phyloP scores from a whole-genome alignment of 1,284 basidiomycete species.

The Ceratobasidium theobromae region DNA sequence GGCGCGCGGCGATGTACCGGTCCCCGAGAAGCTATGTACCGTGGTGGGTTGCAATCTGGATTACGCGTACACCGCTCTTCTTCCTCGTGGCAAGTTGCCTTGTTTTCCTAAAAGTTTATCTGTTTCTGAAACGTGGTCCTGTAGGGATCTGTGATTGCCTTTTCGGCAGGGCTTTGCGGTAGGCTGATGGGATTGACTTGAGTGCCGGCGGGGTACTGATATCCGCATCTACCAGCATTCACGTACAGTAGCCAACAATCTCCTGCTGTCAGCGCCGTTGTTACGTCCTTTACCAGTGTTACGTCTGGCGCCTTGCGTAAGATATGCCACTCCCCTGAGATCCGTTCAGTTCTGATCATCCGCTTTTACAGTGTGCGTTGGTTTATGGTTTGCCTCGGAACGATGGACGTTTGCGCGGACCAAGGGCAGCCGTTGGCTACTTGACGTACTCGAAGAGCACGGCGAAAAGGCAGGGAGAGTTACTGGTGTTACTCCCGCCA shows the following conservation, averaged over 20 bases:
- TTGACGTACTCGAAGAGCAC: constrained; percentile 26
- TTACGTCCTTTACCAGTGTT: constrained; percentile 33
- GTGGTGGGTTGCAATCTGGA: constrained; percentile 78
- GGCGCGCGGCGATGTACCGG: constrained; percentile 60
- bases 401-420: constrained; percentile 32
- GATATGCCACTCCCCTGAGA: background rate
- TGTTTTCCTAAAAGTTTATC: background rate
- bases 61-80: constrained; percentile 41
- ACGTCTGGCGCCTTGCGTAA: constrained; percentile 30
- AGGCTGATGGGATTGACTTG: background rate
- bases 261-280: background rate
- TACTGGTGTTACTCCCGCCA: background rate
- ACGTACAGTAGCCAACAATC: constrained; percentile 30
- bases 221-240: background rate
- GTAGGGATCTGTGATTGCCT: constrained; percentile 34
- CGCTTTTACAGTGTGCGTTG: constrained; percentile 18
- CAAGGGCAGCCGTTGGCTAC: constrained; percentile 33
- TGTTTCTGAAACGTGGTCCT: background rate
- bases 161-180: constrained; percentile 35
- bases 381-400: constrained; percentile 36
- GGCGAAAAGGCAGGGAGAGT: background rate
- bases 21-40: constrained; percentile 66
- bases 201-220: background rate
- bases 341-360: background rate
- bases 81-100: constrained; percentile 9